These are phyloP conservation scores for Musa acuminata DNA, from an alignment of 176 grass and related monocot genomes.

Conservation along the genomic window DNA sequence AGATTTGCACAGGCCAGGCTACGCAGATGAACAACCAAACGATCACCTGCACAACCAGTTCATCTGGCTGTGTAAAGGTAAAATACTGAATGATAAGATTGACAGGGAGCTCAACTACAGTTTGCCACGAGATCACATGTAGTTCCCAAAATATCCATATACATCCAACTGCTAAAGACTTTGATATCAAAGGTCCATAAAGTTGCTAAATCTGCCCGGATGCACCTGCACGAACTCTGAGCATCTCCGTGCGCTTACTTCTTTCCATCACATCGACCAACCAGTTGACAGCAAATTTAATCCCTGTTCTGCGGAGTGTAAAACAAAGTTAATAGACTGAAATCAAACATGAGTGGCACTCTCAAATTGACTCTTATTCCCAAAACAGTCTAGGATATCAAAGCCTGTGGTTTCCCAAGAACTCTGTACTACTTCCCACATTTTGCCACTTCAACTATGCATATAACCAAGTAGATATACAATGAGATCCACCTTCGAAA, in stretches of 20 bases:
- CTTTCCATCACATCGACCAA: slow-evolving; percentile 74
- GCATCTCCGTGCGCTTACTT: slow-evolving; percentile 61
- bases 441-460: too few relatives aligned
- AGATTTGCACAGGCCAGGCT: not conserved
- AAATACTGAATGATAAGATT: not conserved
- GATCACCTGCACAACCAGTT: not conserved
- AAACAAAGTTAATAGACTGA: not conserved
- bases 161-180: not conserved
- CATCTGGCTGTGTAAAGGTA: not conserved
- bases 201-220: not conserved
- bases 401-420: too few relatives aligned
- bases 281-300: slow-evolving; percentile 79
- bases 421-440: too few relatives aligned
- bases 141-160: not conserved
- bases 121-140: not conserved
- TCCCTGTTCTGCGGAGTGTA: slow-evolving; percentile 52
- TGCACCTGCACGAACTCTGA: slow-evolving; percentile 25
- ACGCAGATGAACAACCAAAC: not conserved
- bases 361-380: not conserved
- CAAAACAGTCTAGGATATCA: too few relatives aligned
- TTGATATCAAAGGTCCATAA: not conserved
- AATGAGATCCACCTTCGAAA: too few relatives aligned
- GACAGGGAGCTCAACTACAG: not conserved
- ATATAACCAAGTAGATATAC: too few relatives aligned
- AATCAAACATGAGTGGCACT: not conserved